Evolutionary conservation across 495 filamentous ascomycete species (phyloP).

Genomic region (Penicillium tannophilum): DNA sequence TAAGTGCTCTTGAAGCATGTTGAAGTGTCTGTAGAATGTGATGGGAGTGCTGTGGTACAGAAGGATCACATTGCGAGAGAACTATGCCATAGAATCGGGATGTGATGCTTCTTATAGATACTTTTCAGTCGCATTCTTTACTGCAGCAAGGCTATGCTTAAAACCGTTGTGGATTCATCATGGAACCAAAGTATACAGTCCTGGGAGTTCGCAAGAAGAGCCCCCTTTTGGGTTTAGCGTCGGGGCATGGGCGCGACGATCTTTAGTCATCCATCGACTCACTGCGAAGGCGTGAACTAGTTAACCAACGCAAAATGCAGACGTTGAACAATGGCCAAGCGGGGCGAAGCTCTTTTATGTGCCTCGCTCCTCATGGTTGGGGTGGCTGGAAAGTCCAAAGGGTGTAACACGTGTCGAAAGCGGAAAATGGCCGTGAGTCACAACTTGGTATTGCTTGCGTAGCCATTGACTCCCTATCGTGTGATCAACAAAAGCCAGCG

Average conservation of each 20-base stretch:
- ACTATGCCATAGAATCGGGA: not conserved
- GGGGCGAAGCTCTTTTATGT: not conserved
- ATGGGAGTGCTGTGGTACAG: too few relatives aligned
- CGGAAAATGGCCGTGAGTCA: slow-evolving; percentile 43
- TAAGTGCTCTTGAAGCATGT: slow-evolving; percentile 28
- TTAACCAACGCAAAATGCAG: not conserved
- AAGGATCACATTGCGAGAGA: too few relatives aligned
- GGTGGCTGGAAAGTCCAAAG: slow-evolving; percentile 48
- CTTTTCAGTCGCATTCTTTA: not conserved
- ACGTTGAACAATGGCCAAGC: not conserved
- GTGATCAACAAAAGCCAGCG: slow-evolving; percentile 36
- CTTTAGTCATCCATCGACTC: not conserved
- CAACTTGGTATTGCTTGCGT: too few relatives aligned
- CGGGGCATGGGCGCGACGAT: not conserved
- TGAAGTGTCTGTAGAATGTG: not conserved
- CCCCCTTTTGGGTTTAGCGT: slow-evolving; percentile 17
- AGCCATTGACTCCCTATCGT: slow-evolving; percentile 19
- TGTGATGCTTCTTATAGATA: not conserved
- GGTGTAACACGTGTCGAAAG: slow-evolving; percentile 47
- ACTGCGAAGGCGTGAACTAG: too few relatives aligned
- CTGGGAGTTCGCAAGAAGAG: slow-evolving; percentile 15
- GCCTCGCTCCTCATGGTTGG: slow-evolving; percentile 43
- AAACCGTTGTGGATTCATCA: not conserved
- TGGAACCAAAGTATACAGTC: not conserved
- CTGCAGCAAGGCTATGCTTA: not conserved